Evolutionary conservation across 2,329 filamentous ascomycete genomes (phyloP), one percentile per base, ranked within the genome.

Genomic region (Aspergillus japonicus): DNA sequence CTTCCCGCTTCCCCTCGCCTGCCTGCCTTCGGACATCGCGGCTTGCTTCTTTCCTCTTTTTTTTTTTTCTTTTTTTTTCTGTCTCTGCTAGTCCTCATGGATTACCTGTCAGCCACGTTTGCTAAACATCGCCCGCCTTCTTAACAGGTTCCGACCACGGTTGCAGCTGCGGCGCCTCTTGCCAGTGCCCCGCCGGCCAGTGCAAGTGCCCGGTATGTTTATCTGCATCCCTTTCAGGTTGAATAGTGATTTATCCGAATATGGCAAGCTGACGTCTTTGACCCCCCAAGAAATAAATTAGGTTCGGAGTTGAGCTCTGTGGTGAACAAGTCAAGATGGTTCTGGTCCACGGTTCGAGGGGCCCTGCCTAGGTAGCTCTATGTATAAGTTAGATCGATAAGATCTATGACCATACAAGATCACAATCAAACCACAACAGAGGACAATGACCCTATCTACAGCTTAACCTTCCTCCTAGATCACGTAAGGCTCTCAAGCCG

Each of bases 151-250:
- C 66, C 64, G 73, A 73, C 60, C 75, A 76, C 74, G 68, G 66
- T 62, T 78, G 75, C 71, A 73, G 68, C 70, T 77, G 75, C 68
- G 76, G 76, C 63, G 59, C 70, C 67, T 74, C 74, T 61, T 78
- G 75, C 74, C 69, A 73, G 66, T 77, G 75, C 71, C 75, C 75
- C 65, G 68, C 75, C 65, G 75, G 75, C 66, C 58, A 64, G 48
- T 77, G 75, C 74, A 65, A 75, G 60, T 77, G 75, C 74, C 73
- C 73, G 39, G 75, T 76, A 73, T 57, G 72, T 71, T 53, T 21
- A 16, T 24, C 42, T 31, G 29, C 55, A 8, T 14, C 26, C 19
- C 16, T 54, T 8, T 19, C 6, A 16, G 14, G 16, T n/a, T 5
- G 16, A 35, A 29, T 29, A 1, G 12, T 35, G 33, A 19, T 4